These are phyloP conservation scores for Bothriochloa decipiens DNA, from an alignment of 176 grass and related monocot species.

Conservation along the genomic window DNA sequence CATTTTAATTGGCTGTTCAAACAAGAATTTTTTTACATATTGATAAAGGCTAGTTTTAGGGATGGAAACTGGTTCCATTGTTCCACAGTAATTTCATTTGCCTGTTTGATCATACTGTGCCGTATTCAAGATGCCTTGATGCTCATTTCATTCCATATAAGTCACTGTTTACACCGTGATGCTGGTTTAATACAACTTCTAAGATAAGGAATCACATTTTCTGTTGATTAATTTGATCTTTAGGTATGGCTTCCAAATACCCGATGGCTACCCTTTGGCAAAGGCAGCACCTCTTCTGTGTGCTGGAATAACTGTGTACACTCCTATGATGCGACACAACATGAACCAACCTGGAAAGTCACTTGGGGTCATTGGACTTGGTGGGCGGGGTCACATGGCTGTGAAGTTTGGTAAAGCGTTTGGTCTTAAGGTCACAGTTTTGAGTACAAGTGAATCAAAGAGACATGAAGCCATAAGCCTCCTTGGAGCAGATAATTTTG, in stretches of 20 bases:
- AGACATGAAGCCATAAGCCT: constrained; percentile 69
- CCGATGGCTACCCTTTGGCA: constrained; percentile 71
- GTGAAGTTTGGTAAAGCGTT: constrained; percentile 85
- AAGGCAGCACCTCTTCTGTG: constrained; percentile 74
- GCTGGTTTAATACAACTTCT: too few species aligned
- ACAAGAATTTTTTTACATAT: not conserved
- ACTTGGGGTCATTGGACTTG: constrained; percentile 75
- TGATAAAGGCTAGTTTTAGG: not conserved
- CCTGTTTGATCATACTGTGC: not conserved
- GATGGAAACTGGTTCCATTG: not conserved
- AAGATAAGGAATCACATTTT: not conserved
- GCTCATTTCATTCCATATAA: too few species aligned
- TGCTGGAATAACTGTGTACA: constrained; percentile 78
- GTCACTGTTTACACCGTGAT: not conserved
- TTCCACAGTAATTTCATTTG: not conserved
- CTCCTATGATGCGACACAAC: constrained; percentile 73
- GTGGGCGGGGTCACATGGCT: constrained; percentile 77
- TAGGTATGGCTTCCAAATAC: constrained; percentile 83
- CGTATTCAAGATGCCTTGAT: not conserved
- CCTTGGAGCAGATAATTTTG: constrained; percentile 76
- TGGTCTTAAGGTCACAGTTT: constrained; percentile 70
- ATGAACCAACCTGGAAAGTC: constrained; percentile 90
- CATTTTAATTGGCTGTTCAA: not conserved
- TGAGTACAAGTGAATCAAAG: constrained; percentile 80
- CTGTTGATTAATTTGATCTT: not conserved